Evolutionary conservation across 164 flowering plant species (phyloP).

Genomic region (Vitis vinifera): DNA sequence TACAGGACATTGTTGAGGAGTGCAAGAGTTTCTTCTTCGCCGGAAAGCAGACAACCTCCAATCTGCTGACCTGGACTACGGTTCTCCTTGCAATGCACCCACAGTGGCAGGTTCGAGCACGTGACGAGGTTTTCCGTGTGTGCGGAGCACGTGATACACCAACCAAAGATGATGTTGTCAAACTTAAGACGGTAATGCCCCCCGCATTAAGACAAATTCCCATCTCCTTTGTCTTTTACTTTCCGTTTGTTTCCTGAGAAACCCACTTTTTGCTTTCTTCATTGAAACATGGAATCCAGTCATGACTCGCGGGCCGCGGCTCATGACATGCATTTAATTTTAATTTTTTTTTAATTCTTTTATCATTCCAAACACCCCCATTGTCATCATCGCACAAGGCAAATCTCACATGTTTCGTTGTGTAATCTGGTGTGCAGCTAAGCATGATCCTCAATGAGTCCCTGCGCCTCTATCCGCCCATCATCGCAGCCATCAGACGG

Average conservation of each 20-base stretch:
- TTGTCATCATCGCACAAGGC: no score
- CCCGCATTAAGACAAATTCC: not conserved
- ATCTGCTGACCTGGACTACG: slow-evolving; percentile 94
- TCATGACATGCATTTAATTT: no score
- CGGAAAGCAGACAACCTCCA: slow-evolving; percentile 92
- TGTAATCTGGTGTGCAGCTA: slow-evolving; percentile 51
- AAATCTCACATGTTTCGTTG: no score
- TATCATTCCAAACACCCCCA: no score
- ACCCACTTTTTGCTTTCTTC: slow-evolving; percentile 3
- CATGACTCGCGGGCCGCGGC: no score
- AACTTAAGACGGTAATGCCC: slow-evolving; percentile 74
- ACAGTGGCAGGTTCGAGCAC: slow-evolving; percentile 87
- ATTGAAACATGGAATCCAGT: not conserved
- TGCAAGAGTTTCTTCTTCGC: slow-evolving; percentile 98
- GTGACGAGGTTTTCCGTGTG: slow-evolving; percentile 78
- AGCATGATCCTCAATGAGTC: slow-evolving; percentile 88
- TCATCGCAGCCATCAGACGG: slow-evolving; percentile 77
- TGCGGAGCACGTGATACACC: slow-evolving; percentile 87
- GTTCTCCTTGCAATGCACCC: slow-evolving; percentile 94
- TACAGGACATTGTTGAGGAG: slow-evolving; percentile 84
- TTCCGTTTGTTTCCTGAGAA: not conserved
- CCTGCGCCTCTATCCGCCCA: slow-evolving; percentile 84
- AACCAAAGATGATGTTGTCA: slow-evolving; percentile 64
- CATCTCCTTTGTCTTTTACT: slow-evolving; percentile 16
- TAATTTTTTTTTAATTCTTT: no score